Percentiles rank a stretch among this genome's conserved stretches.
Conservation (phyloP, 257 asterid species). For the Marsdenia floribunda region DNA sequence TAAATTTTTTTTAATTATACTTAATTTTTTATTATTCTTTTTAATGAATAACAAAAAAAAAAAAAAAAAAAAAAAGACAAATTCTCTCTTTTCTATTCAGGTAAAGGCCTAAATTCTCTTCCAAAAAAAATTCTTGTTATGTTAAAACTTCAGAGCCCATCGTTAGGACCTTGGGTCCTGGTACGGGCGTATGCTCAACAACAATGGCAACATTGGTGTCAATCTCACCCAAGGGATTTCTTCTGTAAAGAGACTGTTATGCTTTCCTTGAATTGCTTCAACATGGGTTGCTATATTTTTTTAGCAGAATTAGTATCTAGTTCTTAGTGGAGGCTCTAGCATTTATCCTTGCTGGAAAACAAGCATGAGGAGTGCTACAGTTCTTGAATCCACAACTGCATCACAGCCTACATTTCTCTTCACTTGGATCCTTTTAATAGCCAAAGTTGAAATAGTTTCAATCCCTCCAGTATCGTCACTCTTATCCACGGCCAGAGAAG, state of each 20-base stretch:
- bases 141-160: neutral
- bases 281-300: constrained; percentile 44
- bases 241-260: constrained; percentile 66
- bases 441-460: constrained; percentile 29
- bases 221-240: constrained; percentile 79
- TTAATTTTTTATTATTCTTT: no score
- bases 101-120: no score
- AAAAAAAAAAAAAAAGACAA: no score
- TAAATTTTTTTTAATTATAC: no score
- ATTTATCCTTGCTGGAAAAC: constrained; percentile 74
- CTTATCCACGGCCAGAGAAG: constrained; percentile 53
- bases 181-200: constrained; percentile 19
- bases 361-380: constrained; percentile 71
- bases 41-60: no score
- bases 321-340: constrained; percentile 36
- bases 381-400: constrained; percentile 27
- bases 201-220: constrained; percentile 43
- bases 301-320: constrained; percentile 20
- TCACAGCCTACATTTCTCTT: constrained; percentile 61
- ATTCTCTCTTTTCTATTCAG: no score
- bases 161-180: constrained; percentile 24
- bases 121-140: no score
- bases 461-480: constrained; percentile 31
- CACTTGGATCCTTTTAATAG: constrained; percentile 76
- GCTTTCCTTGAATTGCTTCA: constrained; percentile 95